Conservation (phyloP, 768 basidiomycete genomes). For the Punctularia strigosozonata region DNA sequence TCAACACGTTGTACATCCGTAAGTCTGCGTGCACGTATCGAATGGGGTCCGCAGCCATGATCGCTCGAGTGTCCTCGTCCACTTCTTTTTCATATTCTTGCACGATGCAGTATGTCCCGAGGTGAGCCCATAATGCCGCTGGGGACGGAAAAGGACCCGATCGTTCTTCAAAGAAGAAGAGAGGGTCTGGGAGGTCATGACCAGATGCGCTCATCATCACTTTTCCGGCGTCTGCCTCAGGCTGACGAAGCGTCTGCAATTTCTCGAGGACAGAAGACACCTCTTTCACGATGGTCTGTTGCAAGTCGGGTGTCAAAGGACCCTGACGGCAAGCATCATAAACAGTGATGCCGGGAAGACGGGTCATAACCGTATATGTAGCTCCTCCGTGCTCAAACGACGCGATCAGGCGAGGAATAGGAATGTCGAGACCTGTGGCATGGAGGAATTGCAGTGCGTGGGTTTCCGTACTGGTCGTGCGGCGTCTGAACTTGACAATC, state of each 20-base stretch:
- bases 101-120: not conserved
- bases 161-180: not conserved
- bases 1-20: slow-evolving; percentile 12
- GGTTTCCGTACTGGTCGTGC: not conserved
- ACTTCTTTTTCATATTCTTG: not conserved
- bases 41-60: not conserved
- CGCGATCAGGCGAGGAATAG: not conserved
- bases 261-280: not conserved
- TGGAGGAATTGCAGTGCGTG: not conserved
- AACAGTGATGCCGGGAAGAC: not conserved
- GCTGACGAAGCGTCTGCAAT: not conserved
- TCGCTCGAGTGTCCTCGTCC: not conserved
- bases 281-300: not conserved
- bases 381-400: not conserved
- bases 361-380: not conserved
- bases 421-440: not conserved
- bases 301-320: not conserved
- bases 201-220: not conserved
- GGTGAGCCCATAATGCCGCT: not conserved
- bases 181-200: not conserved
- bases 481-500: not conserved
- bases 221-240: not conserved
- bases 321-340: too few species aligned
- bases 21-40: slow-evolving; percentile 5
- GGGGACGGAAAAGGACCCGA: not conserved